Evolutionary conservation across 768 basidiomycete species (phyloP), one percentile per base, ranked within the genome.

Genomic region (Boletus pseudopeckii): DNA sequence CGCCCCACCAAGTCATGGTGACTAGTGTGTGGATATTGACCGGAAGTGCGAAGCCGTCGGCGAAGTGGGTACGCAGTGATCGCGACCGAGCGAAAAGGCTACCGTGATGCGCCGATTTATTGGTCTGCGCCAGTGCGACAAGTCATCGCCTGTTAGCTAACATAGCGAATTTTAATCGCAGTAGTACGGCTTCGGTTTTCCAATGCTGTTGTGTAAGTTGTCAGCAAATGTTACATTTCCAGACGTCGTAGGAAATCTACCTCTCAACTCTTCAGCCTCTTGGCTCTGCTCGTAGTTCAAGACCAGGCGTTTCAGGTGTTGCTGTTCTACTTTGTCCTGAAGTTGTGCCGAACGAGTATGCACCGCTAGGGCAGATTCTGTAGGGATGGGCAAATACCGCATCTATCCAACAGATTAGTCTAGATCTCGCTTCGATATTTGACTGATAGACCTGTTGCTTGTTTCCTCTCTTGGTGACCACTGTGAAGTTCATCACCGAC

Each of bases 321-420:
- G 93, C 62, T 98, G 96, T 67, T 99, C 97, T 7, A 91, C 92
- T 72, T 88, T 91, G 71, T 95, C 93, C 67, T 94, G 93, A 57
- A 91, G 75, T 65, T 98, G 97, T 40, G 97, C 92, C 2, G 89
- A 83, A 30, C 88, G 84, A 2, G 94, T 95, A 63, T 97, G 92
- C 46, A 94, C 79, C 1, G 96, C 97, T 30, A 99, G 77, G 3
- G 92, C 78, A 8, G 96, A 92, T 60, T 83, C 86, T 8, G 90
- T 75, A 10, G 97, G 97, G 40, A 99, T 85, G 44, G 92, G 86
- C 42, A 99, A 78, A 64, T 91, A 84, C n/a, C 91, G 89, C 20
- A 80, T 79, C 93, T 97, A 55, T 38, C 40, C 44, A 53, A 41
- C 17, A 6, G 28, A 45, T 63, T 26, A 60, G 56, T 60, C 17